Conservation (phyloP, 768 basidiomycete genomes). For the Naganishia antarctica region DNA sequence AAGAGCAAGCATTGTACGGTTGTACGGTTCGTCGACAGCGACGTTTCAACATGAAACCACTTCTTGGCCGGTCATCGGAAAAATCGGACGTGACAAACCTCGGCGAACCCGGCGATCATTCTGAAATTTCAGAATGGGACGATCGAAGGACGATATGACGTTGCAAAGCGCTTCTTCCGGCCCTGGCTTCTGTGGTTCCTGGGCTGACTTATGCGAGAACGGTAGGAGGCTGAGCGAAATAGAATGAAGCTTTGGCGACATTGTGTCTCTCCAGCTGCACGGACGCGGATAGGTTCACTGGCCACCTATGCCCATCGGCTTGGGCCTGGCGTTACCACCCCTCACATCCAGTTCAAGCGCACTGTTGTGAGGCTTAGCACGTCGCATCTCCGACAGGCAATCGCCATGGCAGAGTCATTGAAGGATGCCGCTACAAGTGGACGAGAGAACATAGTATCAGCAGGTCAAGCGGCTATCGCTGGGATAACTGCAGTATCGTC, state of each 20-base stretch:
- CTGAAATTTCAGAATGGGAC: background rate
- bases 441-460: background rate
- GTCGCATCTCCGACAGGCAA: background rate
- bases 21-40: no score
- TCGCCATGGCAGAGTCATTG: conserved; percentile 7
- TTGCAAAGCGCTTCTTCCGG: background rate
- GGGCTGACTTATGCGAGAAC: no score
- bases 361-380: conserved; percentile 14
- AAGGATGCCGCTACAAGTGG: background rate
- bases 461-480: background rate
- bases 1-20: no score
- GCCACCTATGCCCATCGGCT: no score
- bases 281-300: background rate
- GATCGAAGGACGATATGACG: background rate
- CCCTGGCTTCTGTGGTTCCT: background rate
- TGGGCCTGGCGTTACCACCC: background rate
- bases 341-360: background rate
- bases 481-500: background rate
- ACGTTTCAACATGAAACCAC: no score
- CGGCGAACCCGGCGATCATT: background rate
- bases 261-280: background rate
- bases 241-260: conserved; percentile 2
- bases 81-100: background rate
- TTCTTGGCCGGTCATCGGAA: no score
- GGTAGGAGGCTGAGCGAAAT: background rate